Conservation (phyloP, 768 basidiomycete species). For the Saitozyma podzolica region DNA sequence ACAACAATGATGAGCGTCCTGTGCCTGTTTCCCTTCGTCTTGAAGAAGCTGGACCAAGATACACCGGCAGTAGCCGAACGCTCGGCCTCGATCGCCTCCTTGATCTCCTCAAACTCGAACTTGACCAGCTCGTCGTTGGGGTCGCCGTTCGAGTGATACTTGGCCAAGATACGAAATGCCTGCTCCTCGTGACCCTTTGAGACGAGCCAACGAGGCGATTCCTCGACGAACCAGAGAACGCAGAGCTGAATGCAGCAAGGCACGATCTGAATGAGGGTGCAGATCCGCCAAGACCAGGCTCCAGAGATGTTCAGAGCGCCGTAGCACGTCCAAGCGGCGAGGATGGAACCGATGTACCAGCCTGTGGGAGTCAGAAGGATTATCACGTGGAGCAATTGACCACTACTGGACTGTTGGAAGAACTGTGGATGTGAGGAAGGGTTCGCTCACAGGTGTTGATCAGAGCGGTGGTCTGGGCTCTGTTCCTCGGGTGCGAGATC, state of each 20-base stretch:
- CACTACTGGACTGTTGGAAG: too few species aligned
- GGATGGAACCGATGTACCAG: conserved; percentile 74
- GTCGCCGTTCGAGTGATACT: conserved; percentile 80
- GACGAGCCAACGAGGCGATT: conserved; percentile 80
- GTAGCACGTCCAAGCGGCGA: conserved; percentile 82
- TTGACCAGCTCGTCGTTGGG: conserved; percentile 55
- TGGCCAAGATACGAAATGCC: conserved; percentile 69
- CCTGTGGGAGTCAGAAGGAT: conserved; percentile 55
- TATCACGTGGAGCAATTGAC: too few species aligned
- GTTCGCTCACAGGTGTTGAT: conserved; percentile 56
- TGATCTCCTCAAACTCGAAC: conserved; percentile 59
- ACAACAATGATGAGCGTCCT: conserved; percentile 56
- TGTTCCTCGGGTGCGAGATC: too few species aligned
- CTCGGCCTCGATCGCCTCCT: conserved; percentile 60
- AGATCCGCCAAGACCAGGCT: conserved; percentile 60
- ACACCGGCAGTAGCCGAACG: conserved; percentile 24
- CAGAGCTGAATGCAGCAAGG: conserved; percentile 52
- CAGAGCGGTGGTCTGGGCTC: conserved; percentile 18
- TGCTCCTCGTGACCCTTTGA: conserved; percentile 69
- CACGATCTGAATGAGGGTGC: conserved; percentile 34
- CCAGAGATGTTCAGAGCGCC: conserved; percentile 58
- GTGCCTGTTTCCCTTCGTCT: conserved; percentile 63
- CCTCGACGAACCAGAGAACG: conserved; percentile 71
- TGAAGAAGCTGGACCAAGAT: conserved; percentile 60
- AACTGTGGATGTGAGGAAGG: too few species aligned